Evolutionary conservation across 192 early-diverging fungal species (phyloP).

Genomic region (Podila clonocystis): DNA sequence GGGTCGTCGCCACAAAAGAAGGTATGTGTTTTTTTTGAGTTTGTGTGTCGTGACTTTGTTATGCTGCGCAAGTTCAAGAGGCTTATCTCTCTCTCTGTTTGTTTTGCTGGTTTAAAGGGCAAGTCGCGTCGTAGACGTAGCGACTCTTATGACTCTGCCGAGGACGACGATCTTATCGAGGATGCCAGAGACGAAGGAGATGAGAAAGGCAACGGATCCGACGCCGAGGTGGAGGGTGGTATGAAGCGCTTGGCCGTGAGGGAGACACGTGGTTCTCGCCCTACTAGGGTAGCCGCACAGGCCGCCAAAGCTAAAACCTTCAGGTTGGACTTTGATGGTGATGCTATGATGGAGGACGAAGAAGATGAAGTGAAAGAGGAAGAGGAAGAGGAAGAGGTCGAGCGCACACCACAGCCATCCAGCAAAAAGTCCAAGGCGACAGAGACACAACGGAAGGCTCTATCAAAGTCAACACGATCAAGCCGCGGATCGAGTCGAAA

Average conservation of each 20-base stretch:
- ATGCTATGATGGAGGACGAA: not conserved
- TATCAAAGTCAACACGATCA: not conserved
- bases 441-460: not conserved
- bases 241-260: not conserved
- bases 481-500: not conserved
- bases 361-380: not conserved
- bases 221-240: not conserved
- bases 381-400: not conserved
- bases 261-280: not conserved
- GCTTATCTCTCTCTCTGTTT: too few relatives aligned
- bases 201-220: not conserved
- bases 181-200: too few relatives aligned
- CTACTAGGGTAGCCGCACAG: not conserved
- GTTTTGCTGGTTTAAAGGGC: too few relatives aligned
- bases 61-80: too few relatives aligned
- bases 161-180: too few relatives aligned
- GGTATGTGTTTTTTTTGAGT: too few relatives aligned
- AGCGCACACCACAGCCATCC: not conserved
- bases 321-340: not conserved
- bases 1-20: not conserved
- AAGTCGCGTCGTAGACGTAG: too few relatives aligned
- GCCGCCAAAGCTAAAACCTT: not conserved
- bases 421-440: not conserved
- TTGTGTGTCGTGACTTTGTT: too few relatives aligned
- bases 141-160: too few relatives aligned